Evolutionary conservation across 768 basidiomycete genomes (phyloP).

Genomic region (Polyporus arcularius): DNA sequence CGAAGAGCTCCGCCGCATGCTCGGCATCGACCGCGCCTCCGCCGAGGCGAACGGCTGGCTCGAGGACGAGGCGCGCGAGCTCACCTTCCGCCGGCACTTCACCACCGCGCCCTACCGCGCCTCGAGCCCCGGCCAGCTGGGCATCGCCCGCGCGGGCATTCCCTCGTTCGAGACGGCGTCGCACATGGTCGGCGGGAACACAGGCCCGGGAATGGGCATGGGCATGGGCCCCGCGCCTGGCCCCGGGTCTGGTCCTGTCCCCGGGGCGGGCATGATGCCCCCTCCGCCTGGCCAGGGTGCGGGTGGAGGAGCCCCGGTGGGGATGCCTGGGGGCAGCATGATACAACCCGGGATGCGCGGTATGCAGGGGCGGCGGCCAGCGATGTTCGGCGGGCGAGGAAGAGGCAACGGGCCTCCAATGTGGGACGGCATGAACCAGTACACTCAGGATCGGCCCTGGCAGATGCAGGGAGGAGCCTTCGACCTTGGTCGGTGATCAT

Average conservation of each 20-base stretch:
- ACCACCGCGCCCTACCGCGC: slow-evolving; percentile 11
- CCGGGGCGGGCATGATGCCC: not conserved
- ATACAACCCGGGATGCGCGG: slow-evolving; percentile 40
- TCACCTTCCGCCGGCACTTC: slow-evolving; percentile 18
- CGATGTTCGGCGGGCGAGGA: slow-evolving; percentile 55
- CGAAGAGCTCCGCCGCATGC: slow-evolving; percentile 65
- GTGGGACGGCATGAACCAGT: slow-evolving; percentile 28
- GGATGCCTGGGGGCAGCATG: slow-evolving; percentile 11
- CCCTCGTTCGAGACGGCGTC: slow-evolving; percentile 10
- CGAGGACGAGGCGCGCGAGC: slow-evolving; percentile 46
- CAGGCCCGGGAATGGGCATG: slow-evolving; percentile 7
- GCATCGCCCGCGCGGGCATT: slow-evolving; percentile 27
- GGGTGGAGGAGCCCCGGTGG: slow-evolving; percentile 11
- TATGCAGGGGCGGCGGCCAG: slow-evolving; percentile 50
- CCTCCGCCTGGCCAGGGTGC: slow-evolving; percentile 12
- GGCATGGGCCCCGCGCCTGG: slow-evolving; percentile 21
- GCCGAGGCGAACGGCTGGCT: slow-evolving; percentile 54
- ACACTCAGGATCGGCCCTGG: slow-evolving; percentile 48
- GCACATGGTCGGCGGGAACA: slow-evolving; percentile 1
- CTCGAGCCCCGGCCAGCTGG: slow-evolving; percentile 15
- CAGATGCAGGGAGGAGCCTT: slow-evolving; percentile 23
- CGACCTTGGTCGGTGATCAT: slow-evolving; percentile 8
- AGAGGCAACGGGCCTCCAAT: slow-evolving; percentile 37
- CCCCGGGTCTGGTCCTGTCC: slow-evolving; percentile 20
- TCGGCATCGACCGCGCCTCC: slow-evolving; percentile 69